These are phyloP conservation scores for Vigna unguiculata DNA, from an alignment of 306 rosid species.

Conservation along the genomic window DNA sequence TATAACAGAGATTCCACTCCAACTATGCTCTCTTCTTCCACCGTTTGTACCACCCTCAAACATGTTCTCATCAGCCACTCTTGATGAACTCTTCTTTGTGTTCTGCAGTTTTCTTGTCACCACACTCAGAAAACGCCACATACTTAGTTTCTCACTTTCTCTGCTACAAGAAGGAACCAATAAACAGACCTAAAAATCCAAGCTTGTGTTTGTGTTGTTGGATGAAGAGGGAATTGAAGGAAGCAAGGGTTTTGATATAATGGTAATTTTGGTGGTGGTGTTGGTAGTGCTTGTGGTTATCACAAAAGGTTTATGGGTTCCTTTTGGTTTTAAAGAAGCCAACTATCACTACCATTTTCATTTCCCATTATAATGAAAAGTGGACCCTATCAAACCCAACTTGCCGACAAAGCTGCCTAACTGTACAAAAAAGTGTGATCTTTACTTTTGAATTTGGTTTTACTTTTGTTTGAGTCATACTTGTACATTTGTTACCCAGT, in stretches of 20 bases:
- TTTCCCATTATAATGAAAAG: slow-evolving; percentile 39
- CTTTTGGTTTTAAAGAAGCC: slow-evolving; percentile 54
- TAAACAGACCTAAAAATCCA: neutral
- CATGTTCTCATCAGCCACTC: slow-evolving; percentile 91
- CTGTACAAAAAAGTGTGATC: slow-evolving; percentile 15
- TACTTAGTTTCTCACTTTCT: neutral
- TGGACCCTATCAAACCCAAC: slow-evolving; percentile 51
- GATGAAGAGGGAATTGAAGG: neutral
- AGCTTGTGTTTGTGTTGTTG: neutral
- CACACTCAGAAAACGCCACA: slow-evolving; percentile 49
- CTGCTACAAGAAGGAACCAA: neutral
- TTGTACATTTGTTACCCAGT: slow-evolving; percentile 18
- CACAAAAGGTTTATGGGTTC: slow-evolving; percentile 64
- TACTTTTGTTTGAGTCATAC: slow-evolving; percentile 22
- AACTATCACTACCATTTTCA: slow-evolving; percentile 40
- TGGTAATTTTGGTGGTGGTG: slow-evolving; percentile 57
- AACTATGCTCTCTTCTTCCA: slow-evolving; percentile 47
- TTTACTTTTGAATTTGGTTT: slow-evolving; percentile 1
- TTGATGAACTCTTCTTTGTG: slow-evolving; percentile 71
- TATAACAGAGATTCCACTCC: slow-evolving; percentile 63
- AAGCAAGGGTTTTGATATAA: slow-evolving; percentile 58
- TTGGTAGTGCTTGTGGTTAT: slow-evolving; percentile 75
- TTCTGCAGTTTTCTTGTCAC: slow-evolving; percentile 56
- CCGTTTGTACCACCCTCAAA: slow-evolving; percentile 52
- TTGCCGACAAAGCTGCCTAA: slow-evolving; percentile 58